Evolutionary conservation across 345 rosid species (phyloP), one percentile per base, ranked within the genome.

Genomic region (Corymbia maculata): DNA sequence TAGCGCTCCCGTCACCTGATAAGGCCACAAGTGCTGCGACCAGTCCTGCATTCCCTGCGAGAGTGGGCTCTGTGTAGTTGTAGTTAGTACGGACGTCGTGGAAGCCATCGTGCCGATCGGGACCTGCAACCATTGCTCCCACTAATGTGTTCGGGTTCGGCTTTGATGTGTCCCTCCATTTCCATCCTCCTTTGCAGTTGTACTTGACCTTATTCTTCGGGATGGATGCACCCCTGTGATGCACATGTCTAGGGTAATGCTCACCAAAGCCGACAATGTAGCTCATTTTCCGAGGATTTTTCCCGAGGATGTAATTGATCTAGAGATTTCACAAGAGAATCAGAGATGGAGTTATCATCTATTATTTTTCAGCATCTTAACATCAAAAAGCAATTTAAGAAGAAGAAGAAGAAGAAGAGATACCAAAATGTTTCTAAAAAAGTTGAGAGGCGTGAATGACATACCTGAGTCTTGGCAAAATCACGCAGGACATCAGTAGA

Each of bases 91-190:
- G 98, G 84, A 97, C 96, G 64, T 97, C 99, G 12, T 85, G 97
- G 92, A 96, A 97, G 50, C 97, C 98, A 10, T 97, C 99, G 3
- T 85, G 97, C 92, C 91, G 94, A 91, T 97, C 99, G 42, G 99
- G 99, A 59, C 99, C 99, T 59, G 99, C 99, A 92, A 98, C 99
- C 99, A 98, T 96, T 85, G 99, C 99, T 90, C 99, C 99, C 50
- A 94, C 94, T 19, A 97, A 28, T 1, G 93, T 94, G 89, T 98
- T 97, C 4, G 99, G 99, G 93, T 97, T 95, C 79, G 99, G 96
- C 89, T 94, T 97, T 70, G 91, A 87, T 64, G 91, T 91, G 93
- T 98, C 99, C 92, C 98, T 95, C 98, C 96, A 98, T 91, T 96
- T 96, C 98, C 98, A 96, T 87, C 99, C 99, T 44, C 99, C 99